Evolutionary conservation across 768 basidiomycete genomes (phyloP).

Genomic region (Mycena epipterygia): DNA sequence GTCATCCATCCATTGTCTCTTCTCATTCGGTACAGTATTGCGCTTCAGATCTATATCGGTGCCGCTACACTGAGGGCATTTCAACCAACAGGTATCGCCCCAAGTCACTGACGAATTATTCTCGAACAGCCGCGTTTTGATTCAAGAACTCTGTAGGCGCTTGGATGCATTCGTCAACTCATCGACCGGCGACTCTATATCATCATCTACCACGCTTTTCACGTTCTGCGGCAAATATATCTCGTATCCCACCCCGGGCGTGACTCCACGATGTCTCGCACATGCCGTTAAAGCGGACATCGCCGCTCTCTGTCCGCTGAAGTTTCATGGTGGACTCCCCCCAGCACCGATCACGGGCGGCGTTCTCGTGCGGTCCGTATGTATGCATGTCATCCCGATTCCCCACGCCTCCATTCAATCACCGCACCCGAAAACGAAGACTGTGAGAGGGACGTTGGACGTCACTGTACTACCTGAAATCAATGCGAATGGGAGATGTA

Average conservation of each 20-base stretch:
- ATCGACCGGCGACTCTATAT: neutral
- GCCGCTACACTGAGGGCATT: too few species aligned
- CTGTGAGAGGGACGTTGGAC: neutral
- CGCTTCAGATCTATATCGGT: too few species aligned
- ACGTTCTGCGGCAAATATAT: neutral
- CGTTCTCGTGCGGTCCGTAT: neutral
- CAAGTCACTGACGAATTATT: neutral
- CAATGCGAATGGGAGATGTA: neutral
- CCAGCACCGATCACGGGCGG: neutral
- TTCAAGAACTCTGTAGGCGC: neutral
- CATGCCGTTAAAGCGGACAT: neutral
- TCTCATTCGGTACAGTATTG: too few species aligned
- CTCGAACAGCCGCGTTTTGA: neutral
- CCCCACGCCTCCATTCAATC: neutral
- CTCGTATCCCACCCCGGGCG: neutral
- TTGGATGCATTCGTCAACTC: neutral
- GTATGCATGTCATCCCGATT: neutral
- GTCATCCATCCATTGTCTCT: too few species aligned
- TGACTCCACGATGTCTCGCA: neutral
- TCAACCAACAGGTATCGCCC: too few species aligned
- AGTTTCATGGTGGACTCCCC: neutral
- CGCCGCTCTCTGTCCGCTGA: neutral
- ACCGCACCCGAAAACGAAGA: neutral
- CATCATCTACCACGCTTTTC: neutral
- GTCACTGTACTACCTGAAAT: neutral